These are phyloP conservation scores for Globisporangium carolinianum DNA, from an alignment of 352 stramenopile species.

Conservation along the genomic window DNA sequence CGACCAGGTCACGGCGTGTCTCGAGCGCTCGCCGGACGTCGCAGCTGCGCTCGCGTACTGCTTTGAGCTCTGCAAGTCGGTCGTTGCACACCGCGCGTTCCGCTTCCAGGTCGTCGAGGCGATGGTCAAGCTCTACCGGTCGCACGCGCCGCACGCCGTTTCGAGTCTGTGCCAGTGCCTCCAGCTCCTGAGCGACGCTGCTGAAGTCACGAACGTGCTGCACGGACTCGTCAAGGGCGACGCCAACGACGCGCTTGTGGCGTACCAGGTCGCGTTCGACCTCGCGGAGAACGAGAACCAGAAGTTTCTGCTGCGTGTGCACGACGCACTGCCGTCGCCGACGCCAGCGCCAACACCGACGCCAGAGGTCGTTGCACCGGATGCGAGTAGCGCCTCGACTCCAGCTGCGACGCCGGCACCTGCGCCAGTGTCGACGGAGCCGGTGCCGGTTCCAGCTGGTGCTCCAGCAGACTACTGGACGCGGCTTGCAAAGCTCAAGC, in stretches of 20 bases:
- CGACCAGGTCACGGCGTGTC: constrained; percentile 89
- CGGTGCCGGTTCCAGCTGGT: constrained; percentile 25
- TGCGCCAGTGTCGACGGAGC: constrained; percentile 12
- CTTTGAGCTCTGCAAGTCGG: constrained; percentile 90
- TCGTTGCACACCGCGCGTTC: constrained; percentile 92
- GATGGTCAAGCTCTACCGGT: constrained; percentile 84
- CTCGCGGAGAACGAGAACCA: constrained; percentile 97
- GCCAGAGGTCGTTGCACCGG: constrained; percentile 15
- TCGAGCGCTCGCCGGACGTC: constrained; percentile 75
- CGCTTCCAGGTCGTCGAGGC: constrained; percentile 91
- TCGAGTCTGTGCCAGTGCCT: constrained; percentile 81
- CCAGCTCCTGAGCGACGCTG: constrained; percentile 81
- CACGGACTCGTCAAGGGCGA: constrained; percentile 72
- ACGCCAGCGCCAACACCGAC: constrained; percentile 21
- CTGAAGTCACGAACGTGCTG: constrained; percentile 85
- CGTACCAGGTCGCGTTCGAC: constrained; percentile 98
- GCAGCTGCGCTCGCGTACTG: constrained; percentile 86
- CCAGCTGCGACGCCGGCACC: constrained; percentile 17
- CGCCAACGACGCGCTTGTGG: constrained; percentile 82
- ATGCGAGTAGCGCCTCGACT: constrained; percentile 14
- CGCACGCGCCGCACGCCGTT: constrained; percentile 59
- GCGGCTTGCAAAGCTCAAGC: constrained; percentile 82
- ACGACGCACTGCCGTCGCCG: constrained; percentile 72
- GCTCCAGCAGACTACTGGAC: constrained; percentile 70
- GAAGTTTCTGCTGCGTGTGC: constrained; percentile 93